Evolutionary conservation across 2,329 filamentous ascomycete genomes (phyloP), one percentile per base, ranked within the genome.

Genomic region (Alternaria tenuissima): DNA sequence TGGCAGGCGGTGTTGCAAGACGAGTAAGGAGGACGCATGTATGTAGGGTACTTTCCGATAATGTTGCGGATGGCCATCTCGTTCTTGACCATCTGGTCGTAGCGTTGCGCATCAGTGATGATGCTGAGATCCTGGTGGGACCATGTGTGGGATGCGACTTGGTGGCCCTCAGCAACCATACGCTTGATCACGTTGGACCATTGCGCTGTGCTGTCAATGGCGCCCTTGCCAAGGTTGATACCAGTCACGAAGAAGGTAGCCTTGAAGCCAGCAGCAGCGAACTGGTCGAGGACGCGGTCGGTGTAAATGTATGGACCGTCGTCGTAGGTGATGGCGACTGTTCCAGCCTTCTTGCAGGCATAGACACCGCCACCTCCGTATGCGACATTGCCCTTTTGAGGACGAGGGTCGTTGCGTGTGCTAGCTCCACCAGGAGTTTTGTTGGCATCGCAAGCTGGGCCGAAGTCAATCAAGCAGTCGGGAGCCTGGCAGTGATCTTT

Each of bases 221-320:
- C 76, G 36, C 85, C 85, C 73, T 87, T 87, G 55, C 81, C 82
- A n/a, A 83, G 77, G 74, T 86, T 87, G 72, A 81, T 85, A 11
- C 85, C 85, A 6, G 84, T 87, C 55, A 90, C 80, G 73, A 90
- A 91, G 76, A 91, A 91, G 0, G 89, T 91, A 0, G 87, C 89
- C 65, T 86, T 89, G 36, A 86, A 88, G 18, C 83, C 79, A 65
- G 89, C 66, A 16, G 42, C 86, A 26, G 79, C 80, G 34, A 91
- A 82, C 54, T 88, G 81, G 69, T 90, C 85, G 5, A 91, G 81
- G 9, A 91, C 82, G 56, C 86, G 83, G 44, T 80, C 78, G 1
- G 89, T 91, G 75, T 88, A 90, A 24, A 83, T 78, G 66, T 86
- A 77, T 26, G 88, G 89, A 0, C 60, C 89, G 68, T 91, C 89